Evolutionary conservation across 306 rosid species (phyloP).

Genomic region (Casuarina cunninghamiana): DNA sequence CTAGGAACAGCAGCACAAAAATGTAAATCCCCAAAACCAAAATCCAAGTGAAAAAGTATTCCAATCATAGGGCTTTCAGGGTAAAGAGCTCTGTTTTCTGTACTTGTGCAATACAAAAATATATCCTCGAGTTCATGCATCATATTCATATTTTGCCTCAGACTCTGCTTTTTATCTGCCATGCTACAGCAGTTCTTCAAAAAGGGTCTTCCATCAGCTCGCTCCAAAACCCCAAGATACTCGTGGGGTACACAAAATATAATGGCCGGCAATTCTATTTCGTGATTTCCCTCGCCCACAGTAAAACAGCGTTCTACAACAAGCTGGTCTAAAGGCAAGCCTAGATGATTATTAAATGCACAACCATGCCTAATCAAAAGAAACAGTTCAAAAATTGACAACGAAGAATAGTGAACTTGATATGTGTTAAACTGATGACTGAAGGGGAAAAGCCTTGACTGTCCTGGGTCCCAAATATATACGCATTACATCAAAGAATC

Average conservation of each 20-base stretch:
- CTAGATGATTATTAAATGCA: neutral
- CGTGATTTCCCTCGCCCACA: constrained; percentile 8
- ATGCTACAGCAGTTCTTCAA: neutral
- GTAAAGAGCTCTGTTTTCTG: too few relatives aligned
- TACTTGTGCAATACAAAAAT: too few relatives aligned
- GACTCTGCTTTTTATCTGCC: too few relatives aligned
- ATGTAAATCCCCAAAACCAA: neutral
- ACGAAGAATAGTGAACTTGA: constrained; percentile 14
- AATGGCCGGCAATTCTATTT: constrained; percentile 23
- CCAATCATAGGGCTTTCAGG: too few relatives aligned
- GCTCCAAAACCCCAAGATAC: constrained; percentile 11
- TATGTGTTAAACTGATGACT: constrained; percentile 6
- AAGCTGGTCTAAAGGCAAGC: constrained; percentile 28
- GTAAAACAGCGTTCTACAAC: constrained; percentile 9
- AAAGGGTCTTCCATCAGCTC: constrained; percentile 11
- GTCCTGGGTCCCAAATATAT: constrained; percentile 18
- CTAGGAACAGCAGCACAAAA: neutral
- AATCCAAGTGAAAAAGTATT: neutral
- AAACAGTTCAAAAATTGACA: neutral
- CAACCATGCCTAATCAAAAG: constrained; percentile 12
- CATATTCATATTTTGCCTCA: too few relatives aligned
- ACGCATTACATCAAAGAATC: neutral
- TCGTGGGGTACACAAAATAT: constrained; percentile 28
- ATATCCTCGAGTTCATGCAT: too few relatives aligned
- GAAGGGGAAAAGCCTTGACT: neutral